phyloP scores from a whole-genome alignment of 306 rosid species.

The Cercis canadensis region DNA sequence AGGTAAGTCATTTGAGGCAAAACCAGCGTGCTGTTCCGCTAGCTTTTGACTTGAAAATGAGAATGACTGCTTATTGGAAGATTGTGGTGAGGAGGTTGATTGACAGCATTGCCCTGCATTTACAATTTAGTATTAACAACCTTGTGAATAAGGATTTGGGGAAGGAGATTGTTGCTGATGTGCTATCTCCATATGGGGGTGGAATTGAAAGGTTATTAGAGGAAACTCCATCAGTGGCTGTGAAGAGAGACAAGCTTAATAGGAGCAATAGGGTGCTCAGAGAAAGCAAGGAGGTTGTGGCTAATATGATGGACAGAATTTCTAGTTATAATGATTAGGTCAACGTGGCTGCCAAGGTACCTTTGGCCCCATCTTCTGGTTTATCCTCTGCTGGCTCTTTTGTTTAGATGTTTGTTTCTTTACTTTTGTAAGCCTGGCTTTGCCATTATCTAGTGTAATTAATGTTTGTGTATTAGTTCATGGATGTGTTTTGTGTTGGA shows the following conservation, averaged over 20 bases:
- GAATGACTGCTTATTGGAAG: conserved; percentile 56
- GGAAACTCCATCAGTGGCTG: conserved; percentile 50
- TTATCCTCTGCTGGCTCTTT: too few relatives aligned
- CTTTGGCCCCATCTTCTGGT: too few relatives aligned
- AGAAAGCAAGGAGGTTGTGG: conserved; percentile 46
- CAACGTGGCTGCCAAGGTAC: too few relatives aligned
- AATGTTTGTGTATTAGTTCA: too few relatives aligned
- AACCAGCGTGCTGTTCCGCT: conserved; percentile 1
- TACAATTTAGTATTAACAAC: conserved; percentile 37
- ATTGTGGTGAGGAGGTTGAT: conserved; percentile 50
- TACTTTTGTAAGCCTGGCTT: too few relatives aligned
- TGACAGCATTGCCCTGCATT: conserved; percentile 53
- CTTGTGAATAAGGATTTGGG: conserved; percentile 47
- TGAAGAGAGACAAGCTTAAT: conserved; percentile 43
- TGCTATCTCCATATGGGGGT: conserved; percentile 31
- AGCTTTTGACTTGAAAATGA: conserved; percentile 55
- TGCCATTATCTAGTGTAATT: too few relatives aligned
- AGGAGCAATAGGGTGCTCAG: conserved; percentile 42
- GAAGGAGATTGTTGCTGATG: conserved; percentile 41
- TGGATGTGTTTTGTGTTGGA: too few relatives aligned
- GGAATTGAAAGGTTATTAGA: conserved; percentile 54
- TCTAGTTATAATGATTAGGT: conserved; percentile 7
- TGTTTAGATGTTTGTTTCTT: too few relatives aligned
- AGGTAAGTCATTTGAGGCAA: conserved; percentile 14
- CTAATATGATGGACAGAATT: conserved; percentile 44